Evolutionary conservation across 768 basidiomycete genomes (phyloP), one percentile per base, ranked within the genome.

Genomic region (Gautieria morchelliformis): DNA sequence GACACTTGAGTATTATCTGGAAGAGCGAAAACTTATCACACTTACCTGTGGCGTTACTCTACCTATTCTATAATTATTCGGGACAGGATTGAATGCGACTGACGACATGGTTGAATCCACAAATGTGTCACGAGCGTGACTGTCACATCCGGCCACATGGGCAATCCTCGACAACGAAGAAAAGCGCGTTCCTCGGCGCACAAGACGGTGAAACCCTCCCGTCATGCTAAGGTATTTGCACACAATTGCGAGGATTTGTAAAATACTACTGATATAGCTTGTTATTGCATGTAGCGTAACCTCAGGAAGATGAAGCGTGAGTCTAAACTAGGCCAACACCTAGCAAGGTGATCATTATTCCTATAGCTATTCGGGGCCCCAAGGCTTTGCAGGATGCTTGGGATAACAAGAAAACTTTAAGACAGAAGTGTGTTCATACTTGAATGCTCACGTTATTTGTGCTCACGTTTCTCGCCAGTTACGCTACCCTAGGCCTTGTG

Each of bases 161-260:
- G 85, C 56, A 97, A 96, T 69, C 94, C 94, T 62, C 83, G 94
- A 56, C 95, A 98, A 71, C 80, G 93, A 60, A 81, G 84, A 64
- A 98, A 97, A 74, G 70, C 79, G 20, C 83, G 86, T 44, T 93
- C 93, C 24, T 82, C 83, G 17, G 75, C 81, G n/a, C 78, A 91
- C 69, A 83, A 75, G 62, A 72, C 85, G 20, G 79, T 90, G 52
- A 83, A 83, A 37, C 89, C 89, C 60, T 85, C 89, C 12, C 78
- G 75, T 49, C 78, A 84, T 65, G 84, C 89, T 52, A 84, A 90
- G 67, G 56, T 57, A 82, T 80, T 60, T 82, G 85, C 61, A 85
- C 20, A 8, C 12, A 37, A 40, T 39, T 9, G 24, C 19, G 15
- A 7, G 20, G 11, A 27, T 27, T 27, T 30, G 35, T 37, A n/a